Evolutionary conservation across 345 rosid species (phyloP).

Genomic region (Gossypium stocksii): DNA sequence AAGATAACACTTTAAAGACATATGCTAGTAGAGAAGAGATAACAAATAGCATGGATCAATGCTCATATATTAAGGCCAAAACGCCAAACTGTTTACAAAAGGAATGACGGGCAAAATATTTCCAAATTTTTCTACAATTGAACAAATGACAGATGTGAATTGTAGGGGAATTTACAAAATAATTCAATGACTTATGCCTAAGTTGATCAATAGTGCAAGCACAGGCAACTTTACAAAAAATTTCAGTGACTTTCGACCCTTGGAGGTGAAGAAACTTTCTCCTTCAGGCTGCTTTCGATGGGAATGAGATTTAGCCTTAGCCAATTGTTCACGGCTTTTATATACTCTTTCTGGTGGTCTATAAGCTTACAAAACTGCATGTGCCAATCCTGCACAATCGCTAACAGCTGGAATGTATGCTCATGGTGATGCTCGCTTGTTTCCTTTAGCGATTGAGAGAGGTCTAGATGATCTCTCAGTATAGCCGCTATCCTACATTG

Average conservation of each 20-base stretch:
- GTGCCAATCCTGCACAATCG: constrained; percentile 78
- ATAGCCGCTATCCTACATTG: constrained; percentile 43
- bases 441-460: constrained; percentile 53
- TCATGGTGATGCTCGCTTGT: constrained; percentile 70
- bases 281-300: constrained; percentile 78
- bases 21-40: too few relatives aligned
- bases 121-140: too few relatives aligned
- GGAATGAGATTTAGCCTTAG: constrained; percentile 75
- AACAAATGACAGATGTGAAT: too few relatives aligned
- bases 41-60: too few relatives aligned
- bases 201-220: too few relatives aligned
- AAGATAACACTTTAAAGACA: too few relatives aligned
- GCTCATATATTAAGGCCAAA: too few relatives aligned
- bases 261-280: constrained; percentile 89
- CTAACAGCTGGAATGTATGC: constrained; percentile 64
- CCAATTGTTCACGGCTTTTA: constrained; percentile 64
- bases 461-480: constrained; percentile 37
- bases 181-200: too few relatives aligned
- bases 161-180: too few relatives aligned
- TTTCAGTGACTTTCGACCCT: constrained; percentile 54
- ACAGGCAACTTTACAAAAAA: too few relatives aligned
- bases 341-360: constrained; percentile 66
- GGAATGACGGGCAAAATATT: too few relatives aligned
- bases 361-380: constrained; percentile 58
- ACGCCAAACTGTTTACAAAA: too few relatives aligned